Conservation (phyloP, 495 filamentous ascomycete genomes). For the Symbiotaphrina buchneri region DNA sequence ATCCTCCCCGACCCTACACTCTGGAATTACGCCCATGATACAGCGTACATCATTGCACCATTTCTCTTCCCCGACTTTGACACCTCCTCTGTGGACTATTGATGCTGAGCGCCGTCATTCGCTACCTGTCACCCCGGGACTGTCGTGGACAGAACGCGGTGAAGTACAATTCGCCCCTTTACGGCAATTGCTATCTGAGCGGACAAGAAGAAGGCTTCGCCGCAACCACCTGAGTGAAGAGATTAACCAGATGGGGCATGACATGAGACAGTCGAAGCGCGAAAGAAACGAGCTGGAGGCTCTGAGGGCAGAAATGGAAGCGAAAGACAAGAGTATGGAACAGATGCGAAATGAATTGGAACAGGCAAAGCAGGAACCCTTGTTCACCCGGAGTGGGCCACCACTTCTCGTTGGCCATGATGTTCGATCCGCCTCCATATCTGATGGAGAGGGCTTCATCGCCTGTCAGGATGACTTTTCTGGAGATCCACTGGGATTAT, state of each 20-base stretch:
- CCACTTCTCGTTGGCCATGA: too few species aligned
- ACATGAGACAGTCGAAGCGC: conserved; percentile 8
- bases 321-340: conserved; percentile 9
- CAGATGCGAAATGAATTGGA: too few species aligned
- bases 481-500: too few species aligned
- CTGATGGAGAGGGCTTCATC: too few species aligned
- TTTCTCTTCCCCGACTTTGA: conserved; percentile 5
- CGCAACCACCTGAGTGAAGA: conserved; percentile 56
- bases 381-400: too few species aligned
- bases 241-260: conserved; percentile 32
- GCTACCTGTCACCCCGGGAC: conserved; percentile 12
- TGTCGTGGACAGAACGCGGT: too few species aligned
- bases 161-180: conserved; percentile 44
- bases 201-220: conserved; percentile 47
- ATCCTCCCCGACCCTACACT: conserved; percentile 16
- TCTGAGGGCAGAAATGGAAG: conserved; percentile 8
- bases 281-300: conserved; percentile 6
- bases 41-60: conserved; percentile 20
- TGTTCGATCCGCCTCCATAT: too few species aligned
- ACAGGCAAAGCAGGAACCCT: background rate
- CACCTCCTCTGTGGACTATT: conserved; percentile 7
- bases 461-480: too few species aligned
- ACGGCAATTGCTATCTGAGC: conserved; percentile 41
- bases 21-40: conserved; percentile 47
- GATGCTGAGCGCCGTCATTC: conserved; percentile 9